These are phyloP conservation scores for Arctostaphylos glauca DNA, from an alignment of 148 eudicot species.

Conservation along the genomic window DNA sequence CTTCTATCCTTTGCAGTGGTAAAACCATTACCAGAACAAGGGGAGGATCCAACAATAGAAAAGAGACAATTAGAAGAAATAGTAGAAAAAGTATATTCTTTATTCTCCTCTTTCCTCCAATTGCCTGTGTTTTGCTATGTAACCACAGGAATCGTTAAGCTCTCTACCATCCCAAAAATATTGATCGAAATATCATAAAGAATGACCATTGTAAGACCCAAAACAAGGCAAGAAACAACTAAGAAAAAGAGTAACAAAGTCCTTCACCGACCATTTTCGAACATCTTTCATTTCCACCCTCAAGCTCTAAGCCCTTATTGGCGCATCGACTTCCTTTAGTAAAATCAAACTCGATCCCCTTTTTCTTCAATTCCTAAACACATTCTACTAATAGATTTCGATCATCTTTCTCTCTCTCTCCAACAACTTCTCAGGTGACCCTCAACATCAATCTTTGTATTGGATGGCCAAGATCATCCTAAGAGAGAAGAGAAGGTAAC, in stretches of 20 bases:
- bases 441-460: constrained; percentile 69
- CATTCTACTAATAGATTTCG: constrained; percentile 59
- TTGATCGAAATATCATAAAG: constrained; percentile 29
- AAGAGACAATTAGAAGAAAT: neutral
- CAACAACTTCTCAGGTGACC: constrained; percentile 53
- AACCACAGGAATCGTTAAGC: neutral
- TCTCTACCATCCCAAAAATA: neutral
- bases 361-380: constrained; percentile 71
- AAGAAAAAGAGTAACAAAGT: constrained; percentile 68
- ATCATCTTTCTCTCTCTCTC: constrained; percentile 76
- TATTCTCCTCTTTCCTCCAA: constrained; percentile 1
- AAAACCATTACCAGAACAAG: too few relatives aligned
- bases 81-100: constrained; percentile 45
- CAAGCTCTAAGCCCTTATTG: constrained; percentile 69
- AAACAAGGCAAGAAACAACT: constrained; percentile 52
- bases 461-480: constrained; percentile 68
- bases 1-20: too few relatives aligned
- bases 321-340: constrained; percentile 75
- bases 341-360: constrained; percentile 78
- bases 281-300: constrained; percentile 55
- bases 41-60: too few relatives aligned
- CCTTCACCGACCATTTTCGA: constrained; percentile 66
- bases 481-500: constrained; percentile 58
- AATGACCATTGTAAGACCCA: constrained; percentile 63
- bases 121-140: constrained; percentile 2